Base-by-base conservation (phyloP, 805 yeast genomes). In the Cyberlindnera samutprakarnensis region DNA sequence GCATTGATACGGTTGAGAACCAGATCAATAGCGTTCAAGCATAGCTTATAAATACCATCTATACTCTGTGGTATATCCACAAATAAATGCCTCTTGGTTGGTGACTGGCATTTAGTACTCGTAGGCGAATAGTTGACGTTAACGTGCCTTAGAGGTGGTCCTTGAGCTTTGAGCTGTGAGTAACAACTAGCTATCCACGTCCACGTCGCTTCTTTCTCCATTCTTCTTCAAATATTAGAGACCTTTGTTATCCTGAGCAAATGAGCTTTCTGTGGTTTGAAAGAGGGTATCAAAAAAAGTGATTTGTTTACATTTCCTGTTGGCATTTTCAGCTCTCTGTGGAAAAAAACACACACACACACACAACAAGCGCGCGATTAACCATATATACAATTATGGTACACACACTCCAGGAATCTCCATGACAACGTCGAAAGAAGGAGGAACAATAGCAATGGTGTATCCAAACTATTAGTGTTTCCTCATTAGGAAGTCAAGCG, bases 101-200 rank as follows among this genome's bases (percentile, higher is more conserved):
- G 34, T 7, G 49, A 33, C 19, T 37, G 24, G 8, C 37, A 4
- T 6, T 34, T 31, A 12, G 31, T 24, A 27, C 41, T 46, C 23
- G 42, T 32, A 19, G 55, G 51, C 10, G 55, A 44, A 14, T 22
- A 14, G 28, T 43, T 49, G 21, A 37, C 16, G 31, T 37, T 42
- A 14, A 49, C 32, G 17, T 30, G 23, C 30, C 42, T 45, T 33
- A 49, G 32, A 4, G 54, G 49, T 14, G 47, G 38, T 5, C 42
- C 42, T 12, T 32, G 37, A 20, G 41, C 25, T 29, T 31, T 39
- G 33, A 51, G 41, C 17, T 44, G 37, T 5, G 51, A 31, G 18
- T 49, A 51, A 32, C 43, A 47, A 33, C 18, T 48, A 51, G 17
- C 33, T 22, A 7, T 43, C 42, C 47, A 42, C 42, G 8, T n/a